phyloP scores from a whole-genome alignment of 768 basidiomycete species.

The Suillus americanus region DNA sequence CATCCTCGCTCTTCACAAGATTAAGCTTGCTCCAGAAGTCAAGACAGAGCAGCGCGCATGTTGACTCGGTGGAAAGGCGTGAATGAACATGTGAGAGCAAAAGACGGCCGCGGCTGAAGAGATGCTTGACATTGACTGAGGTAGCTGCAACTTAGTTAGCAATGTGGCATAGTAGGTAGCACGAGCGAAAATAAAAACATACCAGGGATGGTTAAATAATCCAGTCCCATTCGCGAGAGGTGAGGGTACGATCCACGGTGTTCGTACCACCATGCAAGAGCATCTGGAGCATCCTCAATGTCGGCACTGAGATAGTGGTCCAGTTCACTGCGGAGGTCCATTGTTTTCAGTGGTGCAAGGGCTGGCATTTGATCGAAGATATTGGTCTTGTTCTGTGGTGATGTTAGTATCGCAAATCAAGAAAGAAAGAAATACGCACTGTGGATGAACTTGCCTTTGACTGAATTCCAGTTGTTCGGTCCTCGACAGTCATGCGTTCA shows the following conservation, averaged over 20 bases:
- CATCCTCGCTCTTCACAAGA: constrained; percentile 27
- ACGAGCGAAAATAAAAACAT: constrained; percentile 18
- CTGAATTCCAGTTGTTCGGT: not conserved
- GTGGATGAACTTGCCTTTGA: constrained; percentile 2
- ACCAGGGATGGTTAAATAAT: constrained; percentile 35
- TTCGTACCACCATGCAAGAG: constrained; percentile 34
- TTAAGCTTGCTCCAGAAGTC: constrained; percentile 31
- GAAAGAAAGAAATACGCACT: not conserved
- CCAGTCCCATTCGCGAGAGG: constrained; percentile 34
- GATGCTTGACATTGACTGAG: constrained; percentile 10
- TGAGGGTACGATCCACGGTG: constrained; percentile 22
- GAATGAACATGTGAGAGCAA: constrained; percentile 22
- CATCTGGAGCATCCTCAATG: constrained; percentile 22
- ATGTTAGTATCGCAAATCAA: not conserved
- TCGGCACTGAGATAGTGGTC: constrained; percentile 27
- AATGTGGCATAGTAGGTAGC: constrained; percentile 1
- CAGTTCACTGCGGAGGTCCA: constrained; percentile 26
- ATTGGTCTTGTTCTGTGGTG: constrained; percentile 16
- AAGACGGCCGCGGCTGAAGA: constrained; percentile 13
- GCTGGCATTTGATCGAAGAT: constrained; percentile 32
- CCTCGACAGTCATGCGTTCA: not conserved
- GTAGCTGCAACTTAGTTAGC: constrained; percentile 17
- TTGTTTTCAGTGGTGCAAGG: constrained; percentile 14
- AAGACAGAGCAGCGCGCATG: constrained; percentile 32
- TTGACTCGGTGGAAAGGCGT: constrained; percentile 23